These are phyloP conservation scores for Trametes sanguinea DNA, from an alignment of 768 basidiomycete species.

Conservation along the genomic window DNA sequence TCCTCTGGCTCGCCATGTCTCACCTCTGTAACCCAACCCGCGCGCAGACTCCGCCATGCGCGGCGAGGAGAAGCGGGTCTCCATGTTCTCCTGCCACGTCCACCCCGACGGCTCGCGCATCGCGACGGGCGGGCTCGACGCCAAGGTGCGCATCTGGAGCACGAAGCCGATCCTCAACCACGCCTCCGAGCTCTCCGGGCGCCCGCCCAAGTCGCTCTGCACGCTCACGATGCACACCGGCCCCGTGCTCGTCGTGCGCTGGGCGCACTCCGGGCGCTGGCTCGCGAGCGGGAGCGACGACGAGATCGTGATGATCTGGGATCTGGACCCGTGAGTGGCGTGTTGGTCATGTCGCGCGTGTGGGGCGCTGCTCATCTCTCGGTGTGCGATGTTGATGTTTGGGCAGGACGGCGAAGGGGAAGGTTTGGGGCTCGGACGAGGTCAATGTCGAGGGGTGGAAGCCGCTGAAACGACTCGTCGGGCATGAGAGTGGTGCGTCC, in stretches of 20 bases:
- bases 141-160: slow-evolving; percentile 96
- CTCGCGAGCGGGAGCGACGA: slow-evolving; percentile 97
- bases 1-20: slow-evolving; percentile 10
- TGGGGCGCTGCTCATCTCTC: slow-evolving; percentile 2
- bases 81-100: slow-evolving; percentile 91
- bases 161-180: slow-evolving; percentile 90
- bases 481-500: slow-evolving; percentile 86
- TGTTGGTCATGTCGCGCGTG: not conserved
- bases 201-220: slow-evolving; percentile 83
- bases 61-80: slow-evolving; percentile 69
- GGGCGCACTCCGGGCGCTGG: slow-evolving; percentile 93
- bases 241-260: slow-evolving; percentile 86
- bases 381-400: slow-evolving; percentile 11
- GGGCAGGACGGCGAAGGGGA: slow-evolving; percentile 72
- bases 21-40: not conserved
- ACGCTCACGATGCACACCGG: slow-evolving; percentile 94
- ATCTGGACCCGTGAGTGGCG: slow-evolving; percentile 84
- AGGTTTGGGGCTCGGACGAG: slow-evolving; percentile 93
- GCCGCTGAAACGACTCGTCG: slow-evolving; percentile 85
- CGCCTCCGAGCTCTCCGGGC: slow-evolving; percentile 63
- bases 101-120: slow-evolving; percentile 96
- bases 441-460: slow-evolving; percentile 98
- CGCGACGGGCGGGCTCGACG: slow-evolving; percentile 96
- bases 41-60: slow-evolving; percentile 51
- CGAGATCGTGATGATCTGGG: slow-evolving; percentile 95